Evolutionary conservation across 371 early-diverging fungal genomes (phyloP), one percentile per base, ranked within the genome.

Genomic region (Mortierella sp.): DNA sequence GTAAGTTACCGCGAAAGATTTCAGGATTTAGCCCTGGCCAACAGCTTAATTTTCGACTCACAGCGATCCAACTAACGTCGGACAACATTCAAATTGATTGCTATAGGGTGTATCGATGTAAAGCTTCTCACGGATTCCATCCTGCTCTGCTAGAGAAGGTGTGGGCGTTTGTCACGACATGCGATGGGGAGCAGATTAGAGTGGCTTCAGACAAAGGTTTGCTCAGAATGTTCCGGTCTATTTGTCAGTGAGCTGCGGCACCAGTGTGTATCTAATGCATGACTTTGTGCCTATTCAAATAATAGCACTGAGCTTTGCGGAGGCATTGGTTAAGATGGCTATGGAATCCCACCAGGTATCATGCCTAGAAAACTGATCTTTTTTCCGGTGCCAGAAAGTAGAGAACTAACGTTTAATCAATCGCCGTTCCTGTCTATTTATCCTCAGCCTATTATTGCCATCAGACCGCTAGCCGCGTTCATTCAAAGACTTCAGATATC

Each of bases 161-260:
- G n/a, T 50, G 61, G 56, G 78, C 81, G n/a, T 87, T 87, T 56
- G 78, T 87, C 31, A 61, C 70, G 19, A 76, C 78, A 15, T 86
- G 82, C 66, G 84, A 86, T 64, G 78, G 72, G 27, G 64, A 61
- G 1, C 84, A 86, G 51, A 56, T 87, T 30, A 72, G 60, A 27
- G 46, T 65, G 27, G 80, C 84, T 26, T 80, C 84, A 6, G 67
- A 78, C 28, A 78, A 79, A 64, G 82, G 89, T 85, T 72, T 67
- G 78, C n/a, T n/a, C n/a, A n/a, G n/a, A n/a, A n/a, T n/a, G n/a
- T n/a, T n/a, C n/a, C n/a, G n/a, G n/a, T n/a, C n/a, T n/a, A n/a
- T n/a, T n/a, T n/a, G n/a, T n/a, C n/a, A n/a, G n/a, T n/a, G n/a
- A n/a, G n/a, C n/a, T n/a, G n/a, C n/a, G n/a, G n/a, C n/a, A n/a